Evolutionary conservation across 2,329 filamentous ascomycete species (phyloP).

Genomic region (Proliferodiscus dingleyae): DNA sequence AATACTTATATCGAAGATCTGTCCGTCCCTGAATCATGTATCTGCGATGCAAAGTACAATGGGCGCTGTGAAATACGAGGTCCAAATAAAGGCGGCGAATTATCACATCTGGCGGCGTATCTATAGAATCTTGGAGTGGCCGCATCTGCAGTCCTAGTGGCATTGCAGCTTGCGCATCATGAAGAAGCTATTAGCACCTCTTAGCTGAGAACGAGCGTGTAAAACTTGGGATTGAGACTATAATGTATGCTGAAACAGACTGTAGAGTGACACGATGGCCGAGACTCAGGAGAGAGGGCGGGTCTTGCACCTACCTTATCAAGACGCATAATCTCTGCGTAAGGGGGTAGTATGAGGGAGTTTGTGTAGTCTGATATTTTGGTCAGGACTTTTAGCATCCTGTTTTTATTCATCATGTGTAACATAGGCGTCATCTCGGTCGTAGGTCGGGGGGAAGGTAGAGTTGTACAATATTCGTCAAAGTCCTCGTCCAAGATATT

Average conservation of each 20-base stretch:
- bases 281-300: too few relatives aligned
- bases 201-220: too few relatives aligned
- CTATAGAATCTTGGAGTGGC: slow-evolving; percentile 42
- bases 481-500: slow-evolving; percentile 64
- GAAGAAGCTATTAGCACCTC: slow-evolving; percentile 26
- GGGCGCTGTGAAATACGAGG: slow-evolving; percentile 39
- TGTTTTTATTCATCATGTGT: slow-evolving; percentile 47
- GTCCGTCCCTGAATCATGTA: slow-evolving; percentile 39
- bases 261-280: too few relatives aligned
- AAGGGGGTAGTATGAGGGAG: slow-evolving; percentile 41
- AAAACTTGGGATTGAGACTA: slow-evolving; percentile 9
- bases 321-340: slow-evolving; percentile 45
- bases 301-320: slow-evolving; percentile 29
- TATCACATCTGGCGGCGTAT: slow-evolving; percentile 40
- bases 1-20: slow-evolving; percentile 46
- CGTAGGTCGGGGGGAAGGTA: slow-evolving; percentile 51
- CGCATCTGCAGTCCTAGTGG: slow-evolving; percentile 45
- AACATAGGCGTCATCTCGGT: slow-evolving; percentile 54
- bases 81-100: slow-evolving; percentile 44
- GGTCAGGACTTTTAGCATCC: slow-evolving; percentile 44
- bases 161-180: slow-evolving; percentile 40
- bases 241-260: too few relatives aligned
- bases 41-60: slow-evolving; percentile 7
- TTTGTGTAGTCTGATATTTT: slow-evolving; percentile 46
- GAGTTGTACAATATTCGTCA: slow-evolving; percentile 44